Conservation (phyloP, 2,329 filamentous ascomycete species). For the Talaromyces sp. region DNA sequence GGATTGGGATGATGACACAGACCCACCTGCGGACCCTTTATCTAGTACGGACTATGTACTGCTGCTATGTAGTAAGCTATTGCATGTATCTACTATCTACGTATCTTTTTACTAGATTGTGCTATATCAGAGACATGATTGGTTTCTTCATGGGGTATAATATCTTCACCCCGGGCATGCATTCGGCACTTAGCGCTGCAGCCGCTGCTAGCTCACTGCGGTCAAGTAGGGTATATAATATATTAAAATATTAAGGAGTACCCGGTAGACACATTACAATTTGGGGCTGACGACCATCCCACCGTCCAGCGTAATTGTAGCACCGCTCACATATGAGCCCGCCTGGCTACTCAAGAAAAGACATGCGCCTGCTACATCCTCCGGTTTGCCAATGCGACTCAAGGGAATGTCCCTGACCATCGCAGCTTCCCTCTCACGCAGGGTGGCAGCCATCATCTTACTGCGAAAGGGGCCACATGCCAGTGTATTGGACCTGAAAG, state of each 20-base stretch:
- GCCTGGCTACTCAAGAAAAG: constrained; percentile 66
- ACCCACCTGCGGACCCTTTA: neutral
- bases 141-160: neutral
- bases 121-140: neutral
- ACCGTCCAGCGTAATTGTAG: constrained; percentile 61
- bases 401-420: constrained; percentile 59
- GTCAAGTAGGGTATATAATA: neutral
- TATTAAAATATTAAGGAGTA: no score
- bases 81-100: no score
- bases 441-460: constrained; percentile 54
- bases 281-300: constrained; percentile 45
- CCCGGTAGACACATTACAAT: constrained; percentile 27
- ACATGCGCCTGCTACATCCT: constrained; percentile 69
- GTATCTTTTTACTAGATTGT: neutral
- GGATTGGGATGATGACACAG: constrained; percentile 11
- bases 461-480: constrained; percentile 65
- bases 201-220: neutral
- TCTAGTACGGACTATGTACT: neutral
- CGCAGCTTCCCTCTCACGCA: constrained; percentile 48
- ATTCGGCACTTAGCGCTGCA: neutral
- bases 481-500: constrained; percentile 57
- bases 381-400: constrained; percentile 61
- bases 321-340: constrained; percentile 64
- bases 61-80: neutral
- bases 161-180: neutral